Evolutionary conservation across 768 basidiomycete species (phyloP).

Genomic region (Leccinum incarnatum): DNA sequence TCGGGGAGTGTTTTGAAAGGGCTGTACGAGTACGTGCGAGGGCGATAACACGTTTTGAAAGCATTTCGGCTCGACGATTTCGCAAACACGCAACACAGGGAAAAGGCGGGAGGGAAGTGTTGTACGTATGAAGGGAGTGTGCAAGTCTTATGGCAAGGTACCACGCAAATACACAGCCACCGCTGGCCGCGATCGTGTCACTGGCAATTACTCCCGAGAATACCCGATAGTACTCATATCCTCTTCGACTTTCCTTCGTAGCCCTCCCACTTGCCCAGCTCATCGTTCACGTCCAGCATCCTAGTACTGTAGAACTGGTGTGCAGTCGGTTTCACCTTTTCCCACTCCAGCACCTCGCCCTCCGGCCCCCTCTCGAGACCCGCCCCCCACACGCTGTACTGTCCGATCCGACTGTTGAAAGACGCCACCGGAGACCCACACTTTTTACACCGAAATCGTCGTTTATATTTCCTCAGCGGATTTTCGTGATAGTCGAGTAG

Average conservation of each 20-base stretch:
- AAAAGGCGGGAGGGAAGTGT: background rate
- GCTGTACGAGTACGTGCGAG: slow-evolving; percentile 60
- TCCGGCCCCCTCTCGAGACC: slow-evolving; percentile 52
- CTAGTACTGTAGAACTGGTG: slow-evolving; percentile 66
- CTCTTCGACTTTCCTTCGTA: slow-evolving; percentile 48
- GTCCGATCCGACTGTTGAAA: slow-evolving; percentile 45
- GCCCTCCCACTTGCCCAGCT: slow-evolving; percentile 63
- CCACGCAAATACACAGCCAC: slow-evolving; percentile 17
- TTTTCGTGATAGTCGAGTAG: slow-evolving; percentile 48
- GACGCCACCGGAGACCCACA: slow-evolving; percentile 58
- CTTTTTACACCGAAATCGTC: slow-evolving; percentile 57
- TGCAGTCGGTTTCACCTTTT: slow-evolving; percentile 54
- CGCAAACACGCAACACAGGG: background rate
- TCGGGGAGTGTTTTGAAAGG: slow-evolving; percentile 35
- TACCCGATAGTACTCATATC: background rate
- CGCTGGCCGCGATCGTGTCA: slow-evolving; percentile 4
- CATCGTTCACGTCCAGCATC: slow-evolving; percentile 54
- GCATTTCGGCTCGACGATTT: slow-evolving; percentile 41
- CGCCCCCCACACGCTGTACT: slow-evolving; percentile 58
- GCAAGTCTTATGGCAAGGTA: background rate
- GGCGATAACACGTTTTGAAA: slow-evolving; percentile 67
- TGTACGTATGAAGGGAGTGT: background rate
- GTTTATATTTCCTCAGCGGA: slow-evolving; percentile 54
- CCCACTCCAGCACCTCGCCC: slow-evolving; percentile 52
- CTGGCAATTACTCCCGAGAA: slow-evolving; percentile 5